phyloP scores from a whole-genome alignment of 371 early-diverging fungal genomes.

The Modicella reniformis region DNA sequence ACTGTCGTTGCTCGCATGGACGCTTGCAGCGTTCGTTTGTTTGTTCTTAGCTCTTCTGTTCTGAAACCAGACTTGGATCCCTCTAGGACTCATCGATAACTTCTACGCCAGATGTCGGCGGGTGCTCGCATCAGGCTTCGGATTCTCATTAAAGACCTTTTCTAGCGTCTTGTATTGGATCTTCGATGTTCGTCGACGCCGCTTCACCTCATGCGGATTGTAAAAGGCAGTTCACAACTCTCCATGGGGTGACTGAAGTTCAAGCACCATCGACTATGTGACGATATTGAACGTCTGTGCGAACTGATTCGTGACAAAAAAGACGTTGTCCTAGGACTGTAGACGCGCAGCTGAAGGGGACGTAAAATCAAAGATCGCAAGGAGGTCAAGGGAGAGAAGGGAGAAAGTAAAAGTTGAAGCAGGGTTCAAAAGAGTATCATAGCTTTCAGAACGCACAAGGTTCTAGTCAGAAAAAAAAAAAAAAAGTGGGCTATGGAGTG shows the following conservation, averaged over 20 bases:
- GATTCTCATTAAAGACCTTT: conserved; percentile 70
- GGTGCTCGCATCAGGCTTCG: conserved; percentile 76
- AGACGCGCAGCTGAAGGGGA: conserved; percentile 3
- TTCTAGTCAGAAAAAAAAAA: not conserved
- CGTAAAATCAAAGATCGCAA: conserved; percentile 25
- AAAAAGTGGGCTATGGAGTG: too few species aligned
- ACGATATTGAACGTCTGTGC: conserved; percentile 2
- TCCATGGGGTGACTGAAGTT: conserved; percentile 63
- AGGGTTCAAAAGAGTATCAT: conserved; percentile 3
- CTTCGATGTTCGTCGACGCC: conserved; percentile 78
- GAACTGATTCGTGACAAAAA: not conserved
- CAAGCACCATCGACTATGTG: conserved; percentile 22
- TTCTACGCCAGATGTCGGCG: conserved; percentile 74
- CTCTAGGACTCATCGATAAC: conserved; percentile 88
- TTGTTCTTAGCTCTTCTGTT: conserved; percentile 90
- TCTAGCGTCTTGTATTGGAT: conserved; percentile 77
- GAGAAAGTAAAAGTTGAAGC: not conserved
- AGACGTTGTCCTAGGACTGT: not conserved
- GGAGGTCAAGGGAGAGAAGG: conserved; percentile 10
- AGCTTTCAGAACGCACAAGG: not conserved
- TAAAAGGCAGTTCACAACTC: conserved; percentile 78
- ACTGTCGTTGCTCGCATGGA: conserved; percentile 5
- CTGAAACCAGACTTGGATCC: conserved; percentile 98
- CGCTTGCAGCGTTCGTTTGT: conserved; percentile 17
- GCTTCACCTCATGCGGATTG: conserved; percentile 82